These are phyloP conservation scores for Suillus decipiens DNA, from an alignment of 768 basidiomycete genomes.

Conservation along the genomic window DNA sequence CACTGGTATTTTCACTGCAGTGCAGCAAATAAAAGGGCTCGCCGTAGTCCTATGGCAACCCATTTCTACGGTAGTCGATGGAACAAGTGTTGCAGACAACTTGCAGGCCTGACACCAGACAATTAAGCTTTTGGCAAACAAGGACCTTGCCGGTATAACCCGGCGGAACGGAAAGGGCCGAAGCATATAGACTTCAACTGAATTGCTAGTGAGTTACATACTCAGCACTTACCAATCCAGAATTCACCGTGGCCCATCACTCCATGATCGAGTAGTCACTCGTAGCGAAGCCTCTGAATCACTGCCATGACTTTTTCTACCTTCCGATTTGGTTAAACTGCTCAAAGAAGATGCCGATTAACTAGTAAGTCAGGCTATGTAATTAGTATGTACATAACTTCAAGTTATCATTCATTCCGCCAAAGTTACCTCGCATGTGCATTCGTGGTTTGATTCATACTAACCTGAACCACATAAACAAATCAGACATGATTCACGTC, in stretches of 20 bases:
- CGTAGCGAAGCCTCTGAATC: not conserved
- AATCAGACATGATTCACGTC: not conserved
- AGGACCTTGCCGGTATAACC: not conserved
- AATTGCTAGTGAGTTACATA: no score
- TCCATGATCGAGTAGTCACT: not conserved
- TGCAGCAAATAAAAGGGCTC: not conserved
- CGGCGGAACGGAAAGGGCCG: not conserved
- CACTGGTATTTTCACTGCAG: not conserved
- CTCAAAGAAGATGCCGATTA: not conserved
- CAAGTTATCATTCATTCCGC: not conserved
- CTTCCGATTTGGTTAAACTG: not conserved
- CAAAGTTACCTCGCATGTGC: not conserved
- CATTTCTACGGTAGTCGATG: not conserved
- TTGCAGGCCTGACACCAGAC: no score
- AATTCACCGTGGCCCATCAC: not conserved
- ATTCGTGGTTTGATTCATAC: not conserved
- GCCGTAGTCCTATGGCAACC: not conserved
- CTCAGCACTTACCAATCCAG: not conserved
- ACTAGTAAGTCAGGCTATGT: not conserved
- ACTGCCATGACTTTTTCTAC: not conserved
- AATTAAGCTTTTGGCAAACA: no score
- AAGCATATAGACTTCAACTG: no score
- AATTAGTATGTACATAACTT: not conserved
- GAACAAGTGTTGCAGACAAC: not conserved
- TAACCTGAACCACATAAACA: not conserved